These are phyloP conservation scores for Kluyveromyces marxianus DNA, from an alignment of 1,139 yeast species.

Conservation along the genomic window DNA sequence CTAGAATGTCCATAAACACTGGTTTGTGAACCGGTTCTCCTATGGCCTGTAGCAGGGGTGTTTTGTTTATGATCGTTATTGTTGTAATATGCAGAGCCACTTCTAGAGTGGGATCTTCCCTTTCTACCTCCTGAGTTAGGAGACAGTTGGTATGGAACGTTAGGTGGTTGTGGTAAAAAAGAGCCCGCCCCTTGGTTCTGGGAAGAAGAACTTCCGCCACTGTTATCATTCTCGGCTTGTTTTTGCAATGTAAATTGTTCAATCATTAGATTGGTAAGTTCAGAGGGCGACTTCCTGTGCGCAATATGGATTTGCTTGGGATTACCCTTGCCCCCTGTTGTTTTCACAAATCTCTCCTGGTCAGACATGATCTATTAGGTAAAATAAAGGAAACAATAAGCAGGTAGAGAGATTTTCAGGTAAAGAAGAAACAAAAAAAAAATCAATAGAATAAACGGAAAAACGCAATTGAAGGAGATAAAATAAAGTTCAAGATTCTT, in stretches of 20 bases:
- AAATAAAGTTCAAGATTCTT: no score
- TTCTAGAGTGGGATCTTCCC: slow-evolving; percentile 30
- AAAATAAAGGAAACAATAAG: no score
- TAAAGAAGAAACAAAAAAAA: no score
- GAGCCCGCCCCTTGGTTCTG: slow-evolving; percentile 40
- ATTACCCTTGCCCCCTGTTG: slow-evolving; percentile 34
- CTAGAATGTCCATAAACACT: slow-evolving; percentile 62
- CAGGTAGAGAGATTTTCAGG: no score
- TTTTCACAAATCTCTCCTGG: slow-evolving; percentile 18
- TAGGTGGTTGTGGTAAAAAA: slow-evolving; percentile 23
- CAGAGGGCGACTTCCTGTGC: slow-evolving; percentile 90
- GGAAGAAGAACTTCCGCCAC: slow-evolving; percentile 79
- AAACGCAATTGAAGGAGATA: no score
- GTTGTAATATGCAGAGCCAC: slow-evolving; percentile 27
- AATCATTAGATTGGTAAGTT: slow-evolving; percentile 87
- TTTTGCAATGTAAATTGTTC: slow-evolving; percentile 91
- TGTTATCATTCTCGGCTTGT: slow-evolving; percentile 84
- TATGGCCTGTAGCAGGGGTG: slow-evolving; percentile 22
- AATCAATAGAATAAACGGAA: no score
- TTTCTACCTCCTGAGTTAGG: slow-evolving; percentile 19
- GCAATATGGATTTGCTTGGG: slow-evolving; percentile 73
- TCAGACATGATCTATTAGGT: not conserved
- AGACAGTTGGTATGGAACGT: slow-evolving; percentile 24
- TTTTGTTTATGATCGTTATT: slow-evolving; percentile 24
- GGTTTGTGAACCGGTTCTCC: slow-evolving; percentile 32